Conservation (phyloP, 257 asterid species). For the Craterostigma plantagineum region DNA sequence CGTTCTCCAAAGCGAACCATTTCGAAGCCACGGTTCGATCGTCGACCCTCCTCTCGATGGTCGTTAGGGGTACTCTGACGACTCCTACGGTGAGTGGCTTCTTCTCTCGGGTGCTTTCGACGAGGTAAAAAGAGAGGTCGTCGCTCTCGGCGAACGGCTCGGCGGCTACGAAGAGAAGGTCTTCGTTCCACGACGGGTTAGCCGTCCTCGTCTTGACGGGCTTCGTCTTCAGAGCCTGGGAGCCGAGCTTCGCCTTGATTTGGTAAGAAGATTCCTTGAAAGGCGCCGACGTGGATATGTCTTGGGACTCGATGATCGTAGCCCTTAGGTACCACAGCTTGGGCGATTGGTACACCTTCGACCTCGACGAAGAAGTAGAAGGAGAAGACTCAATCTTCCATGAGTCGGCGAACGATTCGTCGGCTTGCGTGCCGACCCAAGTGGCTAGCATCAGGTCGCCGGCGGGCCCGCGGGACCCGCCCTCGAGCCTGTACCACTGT, state of each 20-base stretch:
- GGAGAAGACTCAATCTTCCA: constrained; percentile 57
- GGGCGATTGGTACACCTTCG: constrained; percentile 91
- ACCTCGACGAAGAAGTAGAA: constrained; percentile 59
- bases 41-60: constrained; percentile 59
- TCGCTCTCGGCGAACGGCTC: constrained; percentile 89
- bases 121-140: constrained; percentile 20
- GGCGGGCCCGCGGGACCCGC: constrained; percentile 8
- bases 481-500: constrained; percentile 89
- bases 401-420: constrained; percentile 85
- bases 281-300: constrained; percentile 41
- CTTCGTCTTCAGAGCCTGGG: constrained; percentile 67
- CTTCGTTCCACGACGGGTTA: constrained; percentile 74
- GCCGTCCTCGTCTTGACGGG: constrained; percentile 63
- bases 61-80: constrained; percentile 35
- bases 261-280: constrained; percentile 76
- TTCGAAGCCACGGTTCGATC: constrained; percentile 70
- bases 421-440: constrained; percentile 97
- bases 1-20: constrained; percentile 67
- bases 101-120: constrained; percentile 56
- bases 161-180: constrained; percentile 62
- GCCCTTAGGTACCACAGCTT: constrained; percentile 82
- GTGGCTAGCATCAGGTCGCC: constrained; percentile 80
- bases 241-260: constrained; percentile 68
- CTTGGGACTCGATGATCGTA: constrained; percentile 77
- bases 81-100: constrained; percentile 64